Evolutionary conservation across 305 asterid genomes (phyloP), one percentile per base, ranked within the genome.

Genomic region (Caryopteris hybrid): DNA sequence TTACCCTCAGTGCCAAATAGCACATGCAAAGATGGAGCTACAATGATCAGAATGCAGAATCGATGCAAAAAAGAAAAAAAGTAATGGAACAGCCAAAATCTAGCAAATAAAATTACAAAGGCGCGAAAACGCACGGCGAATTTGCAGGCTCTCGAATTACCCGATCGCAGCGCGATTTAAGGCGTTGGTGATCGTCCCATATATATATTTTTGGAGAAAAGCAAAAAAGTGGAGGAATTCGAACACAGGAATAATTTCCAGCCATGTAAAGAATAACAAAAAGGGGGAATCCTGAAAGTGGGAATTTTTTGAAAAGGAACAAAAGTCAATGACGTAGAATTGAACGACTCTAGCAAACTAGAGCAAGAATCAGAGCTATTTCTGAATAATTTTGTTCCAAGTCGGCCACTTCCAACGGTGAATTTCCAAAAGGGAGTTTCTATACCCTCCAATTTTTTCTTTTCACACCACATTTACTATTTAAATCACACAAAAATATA

Each of bases 191-290:
- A 63, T 69, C 73, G 10, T 2, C 29, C 62, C 34, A 29, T 61
- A 64, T 68, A 77, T 74, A 66, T 75, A 69, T 75, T 41, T 16
- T 62, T 56, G n/a, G n/a, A 39, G 63, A 72, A 74, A 71, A 66
- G 47, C 33, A 29, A 18, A 41, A 50, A 75, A 14, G 33, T 18
- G 51, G 46, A 20, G 59, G 17, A 55, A 68, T 66, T 51, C 69
- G 58, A 58, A 62, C 18, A 52, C 27, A 33, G 43, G 70, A 25
- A 51, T 29, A 17, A 56, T 72, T 69, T 62, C 56, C 68, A 46
- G 62, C 82, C 66, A 29, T 34, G 51, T 39, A 36, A 41, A 29
- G n/a, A n/a, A n/a, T 25, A 29, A 56, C 22, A 50, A 34, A 42
- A 63, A 41, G 29, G 62, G 42, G 55, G 75, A 79, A 80, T 60